Conservation (phyloP, 371 early-diverging fungal genomes). For the Blakeslea trispora region DNA sequence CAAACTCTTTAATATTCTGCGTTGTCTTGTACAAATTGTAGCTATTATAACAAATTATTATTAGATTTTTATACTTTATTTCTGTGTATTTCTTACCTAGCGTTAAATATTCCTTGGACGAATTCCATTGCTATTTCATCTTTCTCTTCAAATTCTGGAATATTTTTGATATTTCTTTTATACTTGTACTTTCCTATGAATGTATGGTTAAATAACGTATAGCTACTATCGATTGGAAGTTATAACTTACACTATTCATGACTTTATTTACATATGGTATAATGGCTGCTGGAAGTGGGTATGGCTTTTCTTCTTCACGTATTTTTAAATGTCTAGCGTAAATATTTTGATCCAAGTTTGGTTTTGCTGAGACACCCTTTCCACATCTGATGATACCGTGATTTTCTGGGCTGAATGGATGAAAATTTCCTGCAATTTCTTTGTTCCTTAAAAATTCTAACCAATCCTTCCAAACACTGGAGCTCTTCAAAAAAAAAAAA, state of each 20-base stretch:
- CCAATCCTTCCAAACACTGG: conserved; percentile 11
- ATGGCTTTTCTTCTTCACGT: neutral
- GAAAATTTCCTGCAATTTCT: conserved; percentile 9
- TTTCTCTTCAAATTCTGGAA: conserved; percentile 13
- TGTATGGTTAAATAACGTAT: conserved; percentile 5
- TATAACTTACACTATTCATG: conserved; percentile 1
- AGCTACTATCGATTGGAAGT: conserved; percentile 4
- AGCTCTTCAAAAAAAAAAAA: conserved; percentile 3
- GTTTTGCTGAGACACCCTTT: neutral
- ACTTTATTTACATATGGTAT: neutral
- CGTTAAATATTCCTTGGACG: conserved; percentile 8
- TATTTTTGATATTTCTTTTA: conserved; percentile 11
- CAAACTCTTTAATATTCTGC: conserved; percentile 6
- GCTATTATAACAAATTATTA: conserved; percentile 12
- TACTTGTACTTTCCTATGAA: conserved; percentile 6
- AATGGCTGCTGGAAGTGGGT: neutral
- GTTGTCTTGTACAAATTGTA: conserved; percentile 9
- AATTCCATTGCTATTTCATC: conserved; percentile 13
- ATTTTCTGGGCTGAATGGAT: neutral
- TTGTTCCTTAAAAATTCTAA: conserved; percentile 5
- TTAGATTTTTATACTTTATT: conserved; percentile 11
- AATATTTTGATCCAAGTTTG: conserved; percentile 3
- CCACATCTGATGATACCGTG: conserved; percentile 3
- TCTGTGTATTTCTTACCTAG: conserved; percentile 9
- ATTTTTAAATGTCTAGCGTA: conserved; percentile 1